A percentile compares a stretch with the other conserved stretches of the same genome.
Evolutionary conservation across 257 asterid genomes (phyloP).

Genomic region (Solanum chmielewskii): DNA sequence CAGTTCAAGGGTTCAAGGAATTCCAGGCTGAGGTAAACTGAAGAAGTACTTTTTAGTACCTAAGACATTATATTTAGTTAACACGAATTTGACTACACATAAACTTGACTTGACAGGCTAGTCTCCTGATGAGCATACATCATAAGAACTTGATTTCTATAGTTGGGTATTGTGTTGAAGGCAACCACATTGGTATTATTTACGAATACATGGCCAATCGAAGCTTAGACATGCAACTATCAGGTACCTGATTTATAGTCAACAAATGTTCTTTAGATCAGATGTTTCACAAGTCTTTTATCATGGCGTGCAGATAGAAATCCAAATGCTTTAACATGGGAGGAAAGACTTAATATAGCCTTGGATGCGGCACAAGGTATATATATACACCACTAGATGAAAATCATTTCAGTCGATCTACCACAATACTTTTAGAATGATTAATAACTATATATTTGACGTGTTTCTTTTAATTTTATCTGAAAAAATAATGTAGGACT

Average conservation of each 20-base stretch:
- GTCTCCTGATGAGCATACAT: background rate
- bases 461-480: background rate
- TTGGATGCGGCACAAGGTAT: constrained; percentile 11
- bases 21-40: background rate
- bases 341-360: constrained; percentile 19
- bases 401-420: background rate
- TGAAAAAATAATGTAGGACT: constrained; percentile 9
- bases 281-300: background rate
- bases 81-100: background rate
- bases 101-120: background rate
- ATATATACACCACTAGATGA: background rate
- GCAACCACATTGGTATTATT: background rate
- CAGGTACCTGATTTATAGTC: background rate
- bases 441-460: background rate
- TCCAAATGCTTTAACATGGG: constrained; percentile 22
- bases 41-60: background rate
- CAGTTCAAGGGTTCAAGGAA: constrained; percentile 8
- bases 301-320: background rate
- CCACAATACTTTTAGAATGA: background rate
- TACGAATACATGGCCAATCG: constrained; percentile 8
- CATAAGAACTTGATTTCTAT: constrained; percentile 5
- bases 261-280: background rate
- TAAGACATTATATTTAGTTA: background rate
- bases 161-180: constrained; percentile 8
- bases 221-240: background rate